Base-by-base conservation (phyloP, 305 asterid species). In the Rubia tinctorum region DNA sequence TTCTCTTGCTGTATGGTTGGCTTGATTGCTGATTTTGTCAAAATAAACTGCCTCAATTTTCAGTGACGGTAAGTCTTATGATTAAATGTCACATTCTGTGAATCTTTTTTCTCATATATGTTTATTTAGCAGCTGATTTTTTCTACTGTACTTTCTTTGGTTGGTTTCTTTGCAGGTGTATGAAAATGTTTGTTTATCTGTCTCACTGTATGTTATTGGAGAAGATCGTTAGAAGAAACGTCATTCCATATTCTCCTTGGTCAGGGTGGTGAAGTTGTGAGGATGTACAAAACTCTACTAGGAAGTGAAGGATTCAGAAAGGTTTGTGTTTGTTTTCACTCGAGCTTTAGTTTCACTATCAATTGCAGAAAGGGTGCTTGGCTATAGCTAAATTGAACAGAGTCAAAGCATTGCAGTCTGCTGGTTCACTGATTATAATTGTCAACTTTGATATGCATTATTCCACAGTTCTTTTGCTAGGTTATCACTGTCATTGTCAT, bases 201-300 rank as follows among this genome's bases (percentile, higher is more conserved):
- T 30, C 55, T 49, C 75, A 61, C 68, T 20, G 69, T 27, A 65
- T 47, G 77, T 37, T 18, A 53, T 18, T 53, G 60, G n/a, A 18
- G 60, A 40, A 22, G 55, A 75, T 42, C 49, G 37, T 23, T 71
- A 64, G 51, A 56, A 7, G 49, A 59, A 34, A 47, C 37, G 68
- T 68, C 69, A 44, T 53, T 18, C 14, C 17, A 76, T 71, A 13
- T 75, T 30, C 59, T 64, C 71, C 25, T 74, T 79, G 47, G 76
- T 75, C 82, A 94, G 97, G 99, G 99, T 77, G 97, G 97, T 68
- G 99, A 95, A 84, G 98, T 95, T 64, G 98, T 95, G 63, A 84
- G 99, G 84, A 95, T 95, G 99, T 92, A 92, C 88, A 92, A 92
- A 84, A 92, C 97, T 56, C 82, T 92, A 85, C 80, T 92, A 79